Evolutionary conservation across 768 basidiomycete genomes (phyloP).

Genomic region (Naematelia aurantialba): DNA sequence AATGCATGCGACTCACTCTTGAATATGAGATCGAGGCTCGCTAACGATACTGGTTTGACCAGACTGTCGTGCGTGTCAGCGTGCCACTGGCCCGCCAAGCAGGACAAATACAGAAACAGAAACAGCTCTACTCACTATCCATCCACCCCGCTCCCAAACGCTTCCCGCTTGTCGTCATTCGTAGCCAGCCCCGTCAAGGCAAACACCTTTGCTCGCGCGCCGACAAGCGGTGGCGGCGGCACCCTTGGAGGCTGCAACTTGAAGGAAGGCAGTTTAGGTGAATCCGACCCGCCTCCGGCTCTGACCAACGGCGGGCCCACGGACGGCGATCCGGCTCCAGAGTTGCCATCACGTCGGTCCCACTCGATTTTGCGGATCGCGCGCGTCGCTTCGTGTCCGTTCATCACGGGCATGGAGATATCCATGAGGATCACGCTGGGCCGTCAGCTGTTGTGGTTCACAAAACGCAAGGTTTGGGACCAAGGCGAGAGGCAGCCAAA

Average conservation of each 20-base stretch:
- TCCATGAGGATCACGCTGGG: slow-evolving; percentile 78
- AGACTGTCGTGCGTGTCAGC: slow-evolving; percentile 56
- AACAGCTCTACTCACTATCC: slow-evolving; percentile 95
- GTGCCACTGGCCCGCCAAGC: not conserved
- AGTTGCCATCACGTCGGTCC: slow-evolving; percentile 41
- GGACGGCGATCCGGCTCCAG: slow-evolving; percentile 1
- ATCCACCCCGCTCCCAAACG: slow-evolving; percentile 88
- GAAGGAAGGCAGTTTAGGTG: not conserved
- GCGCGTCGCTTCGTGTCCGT: slow-evolving; percentile 78
- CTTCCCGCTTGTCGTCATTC: slow-evolving; percentile 81
- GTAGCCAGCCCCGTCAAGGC: slow-evolving; percentile 93
- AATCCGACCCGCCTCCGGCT: not conserved
- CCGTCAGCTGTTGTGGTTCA: slow-evolving; percentile 5
- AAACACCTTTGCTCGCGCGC: slow-evolving; percentile 57
- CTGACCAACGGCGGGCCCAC: no score
- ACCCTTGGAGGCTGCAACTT: slow-evolving; percentile 12
- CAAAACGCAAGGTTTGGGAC: not conserved
- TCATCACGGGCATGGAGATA: slow-evolving; percentile 88
- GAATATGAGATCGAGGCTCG: slow-evolving; percentile 62
- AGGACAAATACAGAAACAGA: no score
- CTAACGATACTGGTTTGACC: slow-evolving; percentile 94
- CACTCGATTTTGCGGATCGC: slow-evolving; percentile 76
- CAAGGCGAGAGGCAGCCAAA: not conserved
- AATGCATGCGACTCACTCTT: slow-evolving; percentile 31
- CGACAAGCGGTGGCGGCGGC: slow-evolving; percentile 32